Percentiles rank a stretch among this genome's conserved stretches.
Conservation (phyloP, 2,329 filamentous ascomycete species). For the Endocalyx cinctus region DNA sequence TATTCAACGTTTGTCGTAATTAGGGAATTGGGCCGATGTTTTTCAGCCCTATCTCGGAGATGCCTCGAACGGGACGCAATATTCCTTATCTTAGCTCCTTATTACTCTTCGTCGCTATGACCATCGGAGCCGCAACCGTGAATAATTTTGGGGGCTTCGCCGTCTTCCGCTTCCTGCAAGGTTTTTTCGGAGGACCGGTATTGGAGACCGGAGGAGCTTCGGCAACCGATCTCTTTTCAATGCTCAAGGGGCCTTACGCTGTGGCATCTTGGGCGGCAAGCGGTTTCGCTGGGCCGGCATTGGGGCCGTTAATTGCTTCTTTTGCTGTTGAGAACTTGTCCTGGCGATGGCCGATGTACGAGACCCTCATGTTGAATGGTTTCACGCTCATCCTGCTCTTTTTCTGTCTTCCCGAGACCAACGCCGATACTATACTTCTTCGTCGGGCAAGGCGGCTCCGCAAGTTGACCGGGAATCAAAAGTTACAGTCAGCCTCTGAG, state of each 20-base stretch:
- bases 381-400: conserved; percentile 58
- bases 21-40: conserved; percentile 61
- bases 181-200: conserved; percentile 63
- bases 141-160: conserved; percentile 60
- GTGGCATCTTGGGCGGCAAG: conserved; percentile 56
- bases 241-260: conserved; percentile 52
- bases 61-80: conserved; percentile 62
- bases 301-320: conserved; percentile 57
- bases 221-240: conserved; percentile 48
- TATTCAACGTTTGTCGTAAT: neutral
- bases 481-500: conserved; percentile 58
- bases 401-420: conserved; percentile 61
- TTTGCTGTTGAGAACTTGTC: conserved; percentile 52
- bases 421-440: conserved; percentile 53
- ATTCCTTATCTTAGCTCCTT: conserved; percentile 65
- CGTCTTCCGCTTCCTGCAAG: conserved; percentile 59
- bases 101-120: conserved; percentile 63
- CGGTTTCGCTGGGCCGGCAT: conserved; percentile 47
- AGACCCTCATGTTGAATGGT: conserved; percentile 55
- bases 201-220: conserved; percentile 55
- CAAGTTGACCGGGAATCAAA: conserved; percentile 51
- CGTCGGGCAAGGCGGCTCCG: conserved; percentile 58
- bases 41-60: conserved; percentile 63
- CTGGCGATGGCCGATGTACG: conserved; percentile 63
- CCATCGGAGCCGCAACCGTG: conserved; percentile 59